These are phyloP conservation scores for Leccinum subspadiceum DNA, from an alignment of 1,284 basidiomycete species.

Conservation along the genomic window DNA sequence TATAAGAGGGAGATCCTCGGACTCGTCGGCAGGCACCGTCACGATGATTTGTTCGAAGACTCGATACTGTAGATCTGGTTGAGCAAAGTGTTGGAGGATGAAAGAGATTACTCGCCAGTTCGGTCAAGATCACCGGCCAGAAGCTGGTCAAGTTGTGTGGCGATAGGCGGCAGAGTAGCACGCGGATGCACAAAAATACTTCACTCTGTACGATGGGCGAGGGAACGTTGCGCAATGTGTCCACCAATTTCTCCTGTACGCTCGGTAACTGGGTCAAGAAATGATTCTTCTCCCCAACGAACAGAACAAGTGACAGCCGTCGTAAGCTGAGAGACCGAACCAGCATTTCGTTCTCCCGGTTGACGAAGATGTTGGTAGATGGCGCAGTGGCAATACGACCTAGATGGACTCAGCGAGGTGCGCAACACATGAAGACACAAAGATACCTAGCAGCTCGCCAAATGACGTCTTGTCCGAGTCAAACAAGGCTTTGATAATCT, in stretches of 20 bases:
- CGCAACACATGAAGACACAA: slow-evolving; percentile 2
- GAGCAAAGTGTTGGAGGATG: slow-evolving; percentile 6
- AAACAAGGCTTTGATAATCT: slow-evolving; percentile 78
- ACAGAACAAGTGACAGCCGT: slow-evolving; percentile 82
- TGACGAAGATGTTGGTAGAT: slow-evolving; percentile 96
- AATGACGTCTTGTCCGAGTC: slow-evolving; percentile 88
- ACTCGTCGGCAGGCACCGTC: slow-evolving; percentile 69
- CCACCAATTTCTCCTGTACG: slow-evolving; percentile 96
- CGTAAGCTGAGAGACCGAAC: slow-evolving; percentile 87
- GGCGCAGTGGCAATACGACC: slow-evolving; percentile 83
- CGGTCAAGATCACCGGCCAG: slow-evolving; percentile 95
- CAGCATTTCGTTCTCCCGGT: slow-evolving; percentile 91
- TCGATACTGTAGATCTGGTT: slow-evolving; percentile 53
- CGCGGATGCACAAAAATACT: slow-evolving; percentile 91
- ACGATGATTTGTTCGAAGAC: slow-evolving; percentile 68
- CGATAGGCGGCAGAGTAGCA: slow-evolving; percentile 89
- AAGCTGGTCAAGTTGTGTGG: slow-evolving; percentile 92
- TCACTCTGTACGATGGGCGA: slow-evolving; percentile 89
- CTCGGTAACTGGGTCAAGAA: slow-evolving; percentile 88
- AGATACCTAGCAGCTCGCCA: slow-evolving; percentile 75
- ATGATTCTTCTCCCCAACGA: slow-evolving; percentile 85
- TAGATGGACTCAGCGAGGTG: slow-evolving; percentile 32
- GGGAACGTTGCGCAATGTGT: slow-evolving; percentile 80
- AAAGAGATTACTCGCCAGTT: slow-evolving; percentile 59
- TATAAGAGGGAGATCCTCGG: slow-evolving; percentile 80